These are phyloP conservation scores for fission yeast (Schizosaccharomyces pombe) DNA, from an alignment of 805 yeast species.

Conservation along the genomic window DNA sequence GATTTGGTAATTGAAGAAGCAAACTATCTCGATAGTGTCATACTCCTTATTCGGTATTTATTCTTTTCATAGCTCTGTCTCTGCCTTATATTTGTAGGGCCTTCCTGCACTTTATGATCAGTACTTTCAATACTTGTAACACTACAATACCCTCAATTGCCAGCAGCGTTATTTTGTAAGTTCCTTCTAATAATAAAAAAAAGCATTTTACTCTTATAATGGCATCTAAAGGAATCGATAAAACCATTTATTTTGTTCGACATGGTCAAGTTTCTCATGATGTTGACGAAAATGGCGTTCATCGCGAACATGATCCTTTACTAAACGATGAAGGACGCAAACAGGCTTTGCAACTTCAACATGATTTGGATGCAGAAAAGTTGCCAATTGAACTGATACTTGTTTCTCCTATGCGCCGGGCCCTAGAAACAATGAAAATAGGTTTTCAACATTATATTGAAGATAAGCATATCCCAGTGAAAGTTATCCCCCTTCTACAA, in stretches of 20 bases:
- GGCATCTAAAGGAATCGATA: too few relatives aligned
- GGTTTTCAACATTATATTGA: neutral
- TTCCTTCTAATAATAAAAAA: too few relatives aligned
- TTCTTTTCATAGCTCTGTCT: too few relatives aligned
- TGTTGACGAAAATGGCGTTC: neutral
- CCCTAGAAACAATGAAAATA: neutral
- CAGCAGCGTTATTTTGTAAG: too few relatives aligned
- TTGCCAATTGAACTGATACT: neutral
- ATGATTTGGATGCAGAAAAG: neutral
- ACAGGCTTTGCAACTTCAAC: neutral
- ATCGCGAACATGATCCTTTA: neutral
- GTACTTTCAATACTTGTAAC: too few relatives aligned
- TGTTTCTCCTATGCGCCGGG: neutral
- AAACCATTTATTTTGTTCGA: neutral
- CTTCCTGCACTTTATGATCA: too few relatives aligned
- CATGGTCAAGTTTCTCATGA: neutral
- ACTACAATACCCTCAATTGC: too few relatives aligned
- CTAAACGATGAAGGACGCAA: neutral
- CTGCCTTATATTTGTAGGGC: too few relatives aligned
- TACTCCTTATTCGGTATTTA: too few relatives aligned
- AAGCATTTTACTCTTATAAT: too few relatives aligned
- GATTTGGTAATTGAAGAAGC: too few relatives aligned
- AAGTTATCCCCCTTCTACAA: neutral
- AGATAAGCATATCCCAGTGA: neutral
- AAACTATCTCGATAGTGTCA: too few relatives aligned